Evolutionary conservation across 495 filamentous ascomycete genomes (phyloP), one percentile per base, ranked within the genome.

Genomic region (Entonaema liquescens): DNA sequence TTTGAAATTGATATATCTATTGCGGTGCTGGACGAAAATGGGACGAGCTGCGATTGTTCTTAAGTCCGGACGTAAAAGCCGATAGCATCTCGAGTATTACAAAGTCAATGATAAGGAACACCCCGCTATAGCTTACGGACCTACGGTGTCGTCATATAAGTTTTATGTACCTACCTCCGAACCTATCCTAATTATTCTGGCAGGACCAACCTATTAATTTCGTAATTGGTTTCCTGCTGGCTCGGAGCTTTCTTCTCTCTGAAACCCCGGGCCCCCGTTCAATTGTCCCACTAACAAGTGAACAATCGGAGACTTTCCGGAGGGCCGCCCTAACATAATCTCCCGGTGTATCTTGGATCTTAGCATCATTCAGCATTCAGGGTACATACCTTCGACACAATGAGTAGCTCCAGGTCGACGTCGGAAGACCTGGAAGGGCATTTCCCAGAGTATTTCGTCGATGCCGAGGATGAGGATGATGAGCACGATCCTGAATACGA

Each of bases 401-500:
- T 77, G 73, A 72, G 59, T 40, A 54, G 23, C 52, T 65, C 75
- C 19, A 68, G 67, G 15, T 66, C 72, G 17, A 33, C 65, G 28
- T 71, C 70, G 21, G 70, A 69, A 12, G 69, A 75, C 0, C n/a
- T 58, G 44, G 75, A 63, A n/a, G 70, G 63, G 19, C 53, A 49
- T 40, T 42, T 54, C 38, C 29, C 64, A 0, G 67, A 71, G 21
- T 74, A 65, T 59, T 78, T 63, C 66, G 72, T 70, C 63, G 70
- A 74, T 50, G 76, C 77, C 35, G 76, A 74, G 17, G 68, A 74
- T 2, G 57, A 80, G 0, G 75, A 79, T 0, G 67, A 81, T 11
- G 83, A 84, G 17, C 82, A 83, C 35, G 83, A 88, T 71, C 79
- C 84, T 66, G 85, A 86, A 42, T 73, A 84, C 81, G 82, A 86